Conservation (phyloP, 2,329 filamentous ascomycete species). For the Penicillium sp. region DNA sequence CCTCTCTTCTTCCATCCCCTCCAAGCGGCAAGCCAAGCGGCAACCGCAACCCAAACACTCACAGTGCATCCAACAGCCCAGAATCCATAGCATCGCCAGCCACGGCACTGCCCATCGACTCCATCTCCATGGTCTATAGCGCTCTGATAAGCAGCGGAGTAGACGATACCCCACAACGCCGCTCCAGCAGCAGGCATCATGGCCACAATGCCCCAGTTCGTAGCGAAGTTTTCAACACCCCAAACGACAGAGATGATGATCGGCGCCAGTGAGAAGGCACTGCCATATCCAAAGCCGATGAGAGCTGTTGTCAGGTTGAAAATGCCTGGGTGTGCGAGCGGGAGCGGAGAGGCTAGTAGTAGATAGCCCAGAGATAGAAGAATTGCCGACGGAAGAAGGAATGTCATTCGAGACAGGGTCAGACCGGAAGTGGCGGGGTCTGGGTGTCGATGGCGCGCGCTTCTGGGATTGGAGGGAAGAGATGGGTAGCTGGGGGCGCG, state of each 20-base stretch:
- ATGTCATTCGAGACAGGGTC: slow-evolving; percentile 75
- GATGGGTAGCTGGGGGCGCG: slow-evolving; percentile 67
- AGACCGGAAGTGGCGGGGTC: slow-evolving; percentile 34
- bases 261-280: slow-evolving; percentile 83
- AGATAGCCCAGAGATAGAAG: slow-evolving; percentile 76
- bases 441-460: slow-evolving; percentile 36
- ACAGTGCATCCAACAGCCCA: slow-evolving; percentile 75
- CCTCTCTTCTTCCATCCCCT: slow-evolving; percentile 78
- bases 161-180: slow-evolving; percentile 88
- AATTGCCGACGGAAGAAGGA: slow-evolving; percentile 74
- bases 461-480: slow-evolving; percentile 54
- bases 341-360: slow-evolving; percentile 76
- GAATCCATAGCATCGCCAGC: slow-evolving; percentile 80
- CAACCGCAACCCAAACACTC: slow-evolving; percentile 76
- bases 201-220: slow-evolving; percentile 94
- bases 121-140: slow-evolving; percentile 44
- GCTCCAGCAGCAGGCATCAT: slow-evolving; percentile 88
- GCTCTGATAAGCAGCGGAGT: slow-evolving; percentile 57
- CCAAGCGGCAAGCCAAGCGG: slow-evolving; percentile 77
- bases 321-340: slow-evolving; percentile 73
- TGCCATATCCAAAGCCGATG: slow-evolving; percentile 89
- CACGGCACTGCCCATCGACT: slow-evolving; percentile 70
- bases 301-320: slow-evolving; percentile 86
- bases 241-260: slow-evolving; percentile 96
- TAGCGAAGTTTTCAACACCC: slow-evolving; percentile 98